Evolutionary conservation across 306 rosid species (phyloP), one percentile per base, ranked within the genome.

Genomic region (Castanea mollissima): DNA sequence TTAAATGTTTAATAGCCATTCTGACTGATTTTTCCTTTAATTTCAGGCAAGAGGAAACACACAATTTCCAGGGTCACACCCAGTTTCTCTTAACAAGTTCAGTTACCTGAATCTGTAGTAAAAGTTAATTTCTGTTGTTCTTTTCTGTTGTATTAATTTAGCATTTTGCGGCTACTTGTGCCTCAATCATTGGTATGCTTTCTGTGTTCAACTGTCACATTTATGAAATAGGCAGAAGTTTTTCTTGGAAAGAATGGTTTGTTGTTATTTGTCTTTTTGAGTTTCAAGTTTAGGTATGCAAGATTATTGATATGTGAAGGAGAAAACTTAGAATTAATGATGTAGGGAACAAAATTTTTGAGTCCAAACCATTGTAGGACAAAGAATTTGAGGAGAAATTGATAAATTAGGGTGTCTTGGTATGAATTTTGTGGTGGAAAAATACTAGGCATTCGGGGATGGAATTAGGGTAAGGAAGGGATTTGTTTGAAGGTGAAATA

Each of bases 31-130:
- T 84, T 83, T 82, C 57, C 52, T 85, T 51, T 32, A 34, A 67
- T 77, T 88, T 82, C 92, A 94, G 98, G 83, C 80, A 73, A 89
- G 97, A 87, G 97, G 93, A 81, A 88, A 83, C 76, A 58, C 91
- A 65, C 97, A 88, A 76, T 94, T 94, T 77, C 98, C 98, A 10
- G 98, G 98, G 56, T 94, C 98, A 12, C 97, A 94, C 74, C 98
- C 98, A 76, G 97, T 92, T 76, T 94, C 98, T 85, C 94, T 94
- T 58, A 85, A 88, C 97, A 91, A 97, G 98, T 94, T 76, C 31
- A 62, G 56, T 56, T 80, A 27, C 74, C 69, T 73, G 62, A 55
- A 5, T 71, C 44, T 8, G 69, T 19, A n/a, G 27, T 58, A 44
- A 54, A 75, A 3, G 76, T 71, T 77, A 57, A 44, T 49, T 49